Evolutionary conservation across 2,329 filamentous ascomycete species (phyloP), one percentile per base, ranked within the genome.

Genomic region (Colletotrichum sp.): DNA sequence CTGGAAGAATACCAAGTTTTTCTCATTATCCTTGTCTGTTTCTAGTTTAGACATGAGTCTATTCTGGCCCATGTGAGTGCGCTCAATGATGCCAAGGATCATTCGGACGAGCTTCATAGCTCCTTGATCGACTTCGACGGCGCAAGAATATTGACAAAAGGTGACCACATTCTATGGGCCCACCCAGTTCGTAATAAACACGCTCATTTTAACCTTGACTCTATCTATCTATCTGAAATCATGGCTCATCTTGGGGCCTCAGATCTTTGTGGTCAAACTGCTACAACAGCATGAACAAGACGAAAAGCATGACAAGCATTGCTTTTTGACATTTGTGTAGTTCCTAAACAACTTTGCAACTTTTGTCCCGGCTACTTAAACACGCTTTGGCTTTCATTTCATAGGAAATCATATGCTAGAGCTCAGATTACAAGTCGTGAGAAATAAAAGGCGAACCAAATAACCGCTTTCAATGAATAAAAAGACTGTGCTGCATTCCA

Each of bases 41-140:
- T 0, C 6, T 5, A n/a, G 8, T 10, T n/a, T 3, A 5, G 16
- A 6, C 1, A 2, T n/a, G 5, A 44, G 3, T 44, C 8, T 44
- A 44, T n/a, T 44, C 5, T 44, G 18, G 3, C 18, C 39, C 39
- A 5, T 10, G 3, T 44, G 39, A 44, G 16, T 10, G 8, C 6
- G 39, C 39, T 12, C 8, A 44, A 1, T 18, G 16, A n/a, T 18
- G 18, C 5, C 18, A 10, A 44, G 18, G 18, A 44, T 44, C 18
- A 44, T 44, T 44, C 18, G 18, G 39, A 6, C 39, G 39, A 44
- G 39, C 39, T 44, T 44, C 8, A n/a, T 2, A 9, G 39, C 16
- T 3, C 39, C 16, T 44, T 0, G 8, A n/a, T n/a, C 2, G 8
- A 44, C 18, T n/a, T n/a, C 10, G 16, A 44, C 39, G 7, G 39